Evolutionary conservation across 176 grass and related monocot genomes (phyloP), one percentile per base, ranked within the genome.

Genomic region (Musa schizocarpa): DNA sequence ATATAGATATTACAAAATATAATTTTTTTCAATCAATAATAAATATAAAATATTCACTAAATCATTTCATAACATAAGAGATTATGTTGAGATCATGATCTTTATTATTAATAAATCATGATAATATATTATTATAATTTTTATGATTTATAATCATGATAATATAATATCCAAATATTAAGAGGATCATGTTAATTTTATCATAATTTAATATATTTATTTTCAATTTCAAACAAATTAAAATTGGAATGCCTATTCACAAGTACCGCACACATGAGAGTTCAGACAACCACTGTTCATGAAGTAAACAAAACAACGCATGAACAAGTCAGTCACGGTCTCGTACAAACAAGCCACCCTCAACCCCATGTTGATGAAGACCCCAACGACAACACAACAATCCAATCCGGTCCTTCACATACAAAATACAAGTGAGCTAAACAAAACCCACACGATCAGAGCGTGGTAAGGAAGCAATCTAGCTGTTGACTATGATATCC

Each of bases 271-370:
- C 1, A 9, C 56, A 59, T 16, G 29, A 34, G 29, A 65, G 63
- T 65, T 65, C 20, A 26, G 63, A 11, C 24, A 65, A 27, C 29
- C 29, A 34, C 23, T 27, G 63, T 65, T 29, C 22, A 65, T 25
- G 63, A 65, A 65, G 61, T 24, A 65, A 14, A 70, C 48, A 70
- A 70, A 48, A 50, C 68, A 70, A 21, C 12, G 48, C 68, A 70
- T 50, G 43, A 70, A 70, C 68, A 70, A n/a, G 17, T 51, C 68
- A 51, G 51, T 50, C 63, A 27, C 71, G 54, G 71, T 73, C 52
- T 73, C 71, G 26, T 51, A 73, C 50, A 73, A 50, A 70, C 50
- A 52, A 73, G 71, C 51, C 52, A 53, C 51, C 14, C 71, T 53
- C 71, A 56, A 56, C 71, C 52, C 52, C 52, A 29, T 74, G 71